Evolutionary conservation across 1,284 basidiomycete species (phyloP).

Genomic region (Athelia psychrophila): DNA sequence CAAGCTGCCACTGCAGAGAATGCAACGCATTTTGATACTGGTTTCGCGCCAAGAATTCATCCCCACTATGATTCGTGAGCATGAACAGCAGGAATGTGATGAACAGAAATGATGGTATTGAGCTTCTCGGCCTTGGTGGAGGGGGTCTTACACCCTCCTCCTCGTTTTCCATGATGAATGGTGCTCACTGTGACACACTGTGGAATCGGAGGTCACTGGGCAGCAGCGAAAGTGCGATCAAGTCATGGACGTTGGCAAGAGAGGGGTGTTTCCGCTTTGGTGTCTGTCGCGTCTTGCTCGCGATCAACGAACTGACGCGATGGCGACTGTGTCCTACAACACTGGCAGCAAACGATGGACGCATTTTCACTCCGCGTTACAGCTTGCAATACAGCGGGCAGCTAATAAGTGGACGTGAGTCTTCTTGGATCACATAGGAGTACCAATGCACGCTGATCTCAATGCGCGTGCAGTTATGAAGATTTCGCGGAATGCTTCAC

Average conservation of each 20-base stretch:
- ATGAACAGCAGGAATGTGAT: slow-evolving; percentile 71
- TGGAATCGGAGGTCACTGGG: no score
- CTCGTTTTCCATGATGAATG: slow-evolving; percentile 15
- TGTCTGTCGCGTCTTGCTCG: no score
- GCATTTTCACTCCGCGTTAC: slow-evolving; percentile 71
- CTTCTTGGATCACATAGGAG: neutral
- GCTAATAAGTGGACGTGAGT: slow-evolving; percentile 81
- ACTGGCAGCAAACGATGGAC: slow-evolving; percentile 68
- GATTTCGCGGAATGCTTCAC: slow-evolving; percentile 78
- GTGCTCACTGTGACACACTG: no score
- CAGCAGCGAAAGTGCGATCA: no score
- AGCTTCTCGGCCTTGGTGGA: slow-evolving; percentile 43
- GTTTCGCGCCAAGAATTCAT: slow-evolving; percentile 58
- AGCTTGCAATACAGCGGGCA: slow-evolving; percentile 71
- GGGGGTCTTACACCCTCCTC: slow-evolving; percentile 33
- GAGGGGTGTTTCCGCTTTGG: no score
- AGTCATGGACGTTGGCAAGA: no score
- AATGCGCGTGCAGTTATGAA: slow-evolving; percentile 51
- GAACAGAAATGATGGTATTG: slow-evolving; percentile 71
- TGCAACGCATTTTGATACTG: slow-evolving; percentile 63
- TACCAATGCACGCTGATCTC: slow-evolving; percentile 1
- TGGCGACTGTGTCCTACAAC: slow-evolving; percentile 37
- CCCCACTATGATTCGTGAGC: slow-evolving; percentile 66
- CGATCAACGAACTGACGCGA: neutral
- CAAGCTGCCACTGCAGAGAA: slow-evolving; percentile 53